phyloP scores from a whole-genome alignment of 2,329 filamentous ascomycete genomes.

The Basipetospora chlamydospora region DNA sequence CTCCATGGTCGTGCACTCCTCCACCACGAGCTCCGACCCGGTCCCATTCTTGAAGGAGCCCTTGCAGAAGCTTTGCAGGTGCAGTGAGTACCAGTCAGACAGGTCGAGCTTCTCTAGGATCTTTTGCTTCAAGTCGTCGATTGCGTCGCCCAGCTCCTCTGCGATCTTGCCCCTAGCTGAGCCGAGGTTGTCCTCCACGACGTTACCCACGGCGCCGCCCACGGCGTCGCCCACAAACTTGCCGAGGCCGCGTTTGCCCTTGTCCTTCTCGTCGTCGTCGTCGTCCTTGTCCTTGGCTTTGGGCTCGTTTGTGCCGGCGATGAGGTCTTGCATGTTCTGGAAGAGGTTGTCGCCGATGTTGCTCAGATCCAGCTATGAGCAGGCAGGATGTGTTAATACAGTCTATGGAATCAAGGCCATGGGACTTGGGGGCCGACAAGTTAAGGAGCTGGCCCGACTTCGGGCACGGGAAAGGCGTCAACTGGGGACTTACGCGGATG shows the following conservation, averaged over 20 bases:
- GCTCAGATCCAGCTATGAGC: constrained; percentile 21
- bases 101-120: constrained; percentile 29
- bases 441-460: too few relatives aligned
- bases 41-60: constrained; percentile 30
- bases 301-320: background rate
- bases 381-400: background rate
- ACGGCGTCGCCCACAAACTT: constrained; percentile 11
- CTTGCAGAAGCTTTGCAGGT: constrained; percentile 32
- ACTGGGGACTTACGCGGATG: constrained; percentile 17
- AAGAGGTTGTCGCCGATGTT: constrained; percentile 21
- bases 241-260: constrained; percentile 14
- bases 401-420: background rate
- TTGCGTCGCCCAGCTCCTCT: constrained; percentile 21
- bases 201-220: too few relatives aligned
- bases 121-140: constrained; percentile 23
- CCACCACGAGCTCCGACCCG: constrained; percentile 22
- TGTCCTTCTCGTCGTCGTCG: constrained; percentile 11
- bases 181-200: constrained; percentile 2
- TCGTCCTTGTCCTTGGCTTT: constrained; percentile 12
- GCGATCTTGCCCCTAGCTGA: constrained; percentile 8
- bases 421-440: background rate
- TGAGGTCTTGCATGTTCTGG: background rate
- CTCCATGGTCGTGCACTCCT: constrained; percentile 26
- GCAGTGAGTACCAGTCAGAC: constrained; percentile 35
- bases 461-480: too few relatives aligned